phyloP scores from a whole-genome alignment of 1,284 basidiomycete species.

The Marasmius tenuissimus region DNA sequence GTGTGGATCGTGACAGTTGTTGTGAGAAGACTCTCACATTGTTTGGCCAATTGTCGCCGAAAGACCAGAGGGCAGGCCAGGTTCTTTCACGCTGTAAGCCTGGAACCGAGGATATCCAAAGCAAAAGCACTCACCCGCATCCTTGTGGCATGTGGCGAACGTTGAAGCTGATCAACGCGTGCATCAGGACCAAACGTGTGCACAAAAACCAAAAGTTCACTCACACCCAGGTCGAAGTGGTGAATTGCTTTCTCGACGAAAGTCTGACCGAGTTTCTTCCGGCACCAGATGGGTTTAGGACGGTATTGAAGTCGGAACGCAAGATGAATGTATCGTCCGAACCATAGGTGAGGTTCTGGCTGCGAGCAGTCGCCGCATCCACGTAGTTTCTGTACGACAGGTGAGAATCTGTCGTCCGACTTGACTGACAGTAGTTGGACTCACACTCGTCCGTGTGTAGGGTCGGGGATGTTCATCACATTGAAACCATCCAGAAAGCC shows the following conservation, averaged over 20 bases:
- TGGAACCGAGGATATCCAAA: not conserved
- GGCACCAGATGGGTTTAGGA: conserved; percentile 40
- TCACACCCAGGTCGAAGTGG: conserved; percentile 48
- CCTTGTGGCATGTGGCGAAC: conserved; percentile 28
- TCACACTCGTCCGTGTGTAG: conserved; percentile 59
- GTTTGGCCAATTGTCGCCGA: conserved; percentile 8
- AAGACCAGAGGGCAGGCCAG: conserved; percentile 53
- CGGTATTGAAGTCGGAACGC: conserved; percentile 43
- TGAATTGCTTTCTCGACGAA: conserved; percentile 43
- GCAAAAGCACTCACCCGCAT: conserved; percentile 16
- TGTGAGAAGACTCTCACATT: not conserved
- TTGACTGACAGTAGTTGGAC: conserved; percentile 15
- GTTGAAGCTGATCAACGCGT: conserved; percentile 13
- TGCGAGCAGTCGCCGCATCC: conserved; percentile 30
- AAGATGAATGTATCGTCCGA: conserved; percentile 35
- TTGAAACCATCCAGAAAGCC: conserved; percentile 45
- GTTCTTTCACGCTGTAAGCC: conserved; percentile 28
- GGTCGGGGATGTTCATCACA: conserved; percentile 48
- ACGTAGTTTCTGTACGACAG: conserved; percentile 37
- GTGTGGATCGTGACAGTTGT: not conserved
- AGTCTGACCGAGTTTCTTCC: conserved; percentile 53
- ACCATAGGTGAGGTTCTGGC: conserved; percentile 36
- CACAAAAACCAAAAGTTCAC: conserved; percentile 16
- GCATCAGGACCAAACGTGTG: not conserved
- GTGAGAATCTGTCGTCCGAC: not conserved